phyloP scores from a whole-genome alignment of 495 filamentous ascomycete genomes.

The Entonaema liquescens region DNA sequence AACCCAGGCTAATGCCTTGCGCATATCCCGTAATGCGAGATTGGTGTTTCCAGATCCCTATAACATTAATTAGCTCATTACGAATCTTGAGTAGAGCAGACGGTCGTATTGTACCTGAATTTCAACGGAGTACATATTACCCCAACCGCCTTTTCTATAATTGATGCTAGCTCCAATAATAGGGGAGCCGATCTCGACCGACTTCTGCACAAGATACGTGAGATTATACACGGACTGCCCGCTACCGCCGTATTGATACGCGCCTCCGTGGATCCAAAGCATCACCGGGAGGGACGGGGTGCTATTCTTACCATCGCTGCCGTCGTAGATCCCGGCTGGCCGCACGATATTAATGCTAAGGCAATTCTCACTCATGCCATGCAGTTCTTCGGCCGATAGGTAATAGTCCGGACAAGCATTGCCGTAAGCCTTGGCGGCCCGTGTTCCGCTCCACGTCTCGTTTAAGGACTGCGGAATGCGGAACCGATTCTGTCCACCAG shows the following conservation, averaged over 20 bases:
- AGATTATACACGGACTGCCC: conserved; percentile 60
- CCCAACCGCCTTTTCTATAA: conserved; percentile 54
- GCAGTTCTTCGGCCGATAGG: conserved; percentile 52
- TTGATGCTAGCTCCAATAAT: conserved; percentile 57
- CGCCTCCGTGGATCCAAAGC: conserved; percentile 75
- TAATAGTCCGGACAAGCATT: conserved; percentile 62
- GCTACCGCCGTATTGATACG: conserved; percentile 68
- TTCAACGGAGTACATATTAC: conserved; percentile 59
- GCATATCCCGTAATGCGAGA: conserved; percentile 61
- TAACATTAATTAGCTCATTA: neutral
- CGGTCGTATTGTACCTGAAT: conserved; percentile 39
- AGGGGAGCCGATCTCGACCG: conserved; percentile 56
- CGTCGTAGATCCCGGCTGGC: conserved; percentile 51
- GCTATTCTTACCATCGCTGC: neutral
- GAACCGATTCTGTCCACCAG: conserved; percentile 66
- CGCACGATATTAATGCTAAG: conserved; percentile 71
- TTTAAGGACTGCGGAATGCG: conserved; percentile 65
- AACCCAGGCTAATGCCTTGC: conserved; percentile 64
- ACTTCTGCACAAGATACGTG: conserved; percentile 54
- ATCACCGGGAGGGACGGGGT: conserved; percentile 61
- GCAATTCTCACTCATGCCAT: conserved; percentile 70
- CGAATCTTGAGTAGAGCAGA: neutral
- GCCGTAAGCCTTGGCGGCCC: conserved; percentile 55
- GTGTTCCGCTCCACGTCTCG: conserved; percentile 52
- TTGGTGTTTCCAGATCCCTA: conserved; percentile 50